Conservation (phyloP, 2,329 filamentous ascomycete species). For the Ceratocystis papillata region DNA sequence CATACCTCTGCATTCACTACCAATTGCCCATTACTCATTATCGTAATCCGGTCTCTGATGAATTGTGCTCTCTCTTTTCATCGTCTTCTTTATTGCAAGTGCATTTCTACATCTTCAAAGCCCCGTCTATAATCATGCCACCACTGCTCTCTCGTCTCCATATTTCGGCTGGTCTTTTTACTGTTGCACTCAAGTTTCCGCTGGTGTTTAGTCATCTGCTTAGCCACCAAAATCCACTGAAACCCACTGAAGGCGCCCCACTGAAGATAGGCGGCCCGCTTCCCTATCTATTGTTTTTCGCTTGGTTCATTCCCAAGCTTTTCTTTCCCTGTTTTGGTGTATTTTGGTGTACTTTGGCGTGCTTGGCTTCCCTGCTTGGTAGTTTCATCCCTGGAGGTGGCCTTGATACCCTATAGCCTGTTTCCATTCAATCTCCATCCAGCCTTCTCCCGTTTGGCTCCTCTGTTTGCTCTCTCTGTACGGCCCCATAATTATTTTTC, state of each 20-base stretch:
- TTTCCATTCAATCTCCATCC: too few relatives aligned
- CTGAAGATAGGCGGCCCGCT: not conserved
- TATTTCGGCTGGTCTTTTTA: not conserved
- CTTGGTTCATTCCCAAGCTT: too few relatives aligned
- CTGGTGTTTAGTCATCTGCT: slow-evolving; percentile 1
- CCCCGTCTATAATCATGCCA: not conserved
- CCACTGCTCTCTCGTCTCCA: not conserved
- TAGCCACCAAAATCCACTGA: not conserved
- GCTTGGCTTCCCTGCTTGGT: not conserved
- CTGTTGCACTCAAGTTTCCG: not conserved
- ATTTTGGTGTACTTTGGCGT: not conserved
- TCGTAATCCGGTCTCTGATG: not conserved
- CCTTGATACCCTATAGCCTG: not conserved
- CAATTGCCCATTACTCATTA: not conserved
- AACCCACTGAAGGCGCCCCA: not conserved
- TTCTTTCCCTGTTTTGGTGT: not conserved
- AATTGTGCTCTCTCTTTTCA: not conserved
- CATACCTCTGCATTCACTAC: not conserved
- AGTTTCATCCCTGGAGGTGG: not conserved
- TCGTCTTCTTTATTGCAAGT: not conserved
- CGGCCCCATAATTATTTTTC: not conserved
- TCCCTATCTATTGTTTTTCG: not conserved
- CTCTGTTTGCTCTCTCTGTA: not conserved
- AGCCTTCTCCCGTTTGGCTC: not conserved
- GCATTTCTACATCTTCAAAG: not conserved